Evolutionary conservation across 179 eudicot species (phyloP).

Genomic region (Beta macrorhiza): DNA sequence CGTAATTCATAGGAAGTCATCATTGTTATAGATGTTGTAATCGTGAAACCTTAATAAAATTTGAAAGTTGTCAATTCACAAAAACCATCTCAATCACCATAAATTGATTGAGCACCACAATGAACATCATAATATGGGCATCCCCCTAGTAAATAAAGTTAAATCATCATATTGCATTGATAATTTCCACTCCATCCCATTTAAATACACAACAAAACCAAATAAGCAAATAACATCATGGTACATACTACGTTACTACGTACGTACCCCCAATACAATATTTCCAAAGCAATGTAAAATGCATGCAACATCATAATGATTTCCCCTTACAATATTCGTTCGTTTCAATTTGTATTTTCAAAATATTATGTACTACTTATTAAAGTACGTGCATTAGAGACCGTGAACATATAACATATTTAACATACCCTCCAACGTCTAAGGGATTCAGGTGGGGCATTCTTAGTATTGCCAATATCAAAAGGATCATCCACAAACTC

Average conservation of each 20-base stretch:
- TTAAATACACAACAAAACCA: neutral
- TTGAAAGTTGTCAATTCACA: neutral
- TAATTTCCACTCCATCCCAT: neutral
- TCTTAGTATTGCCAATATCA: conserved; percentile 72
- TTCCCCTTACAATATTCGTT: no score
- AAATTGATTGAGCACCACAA: neutral
- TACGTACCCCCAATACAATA: neutral
- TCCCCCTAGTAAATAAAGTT: neutral
- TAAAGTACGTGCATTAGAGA: no score
- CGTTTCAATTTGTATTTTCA: no score
- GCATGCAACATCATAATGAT: no score
- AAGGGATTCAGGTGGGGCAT: conserved; percentile 55
- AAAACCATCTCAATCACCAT: conserved; percentile 1
- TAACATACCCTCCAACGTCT: conserved; percentile 75
- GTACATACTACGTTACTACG: neutral
- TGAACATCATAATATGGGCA: neutral
- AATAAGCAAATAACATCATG: neutral
- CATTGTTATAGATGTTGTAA: neutral
- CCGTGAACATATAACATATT: no score
- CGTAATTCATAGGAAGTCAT: neutral
- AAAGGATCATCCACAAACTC: conserved; percentile 57
- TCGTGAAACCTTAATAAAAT: neutral
- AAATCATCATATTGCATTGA: neutral
- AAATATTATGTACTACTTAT: no score
- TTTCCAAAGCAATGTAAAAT: no score